Evolutionary conservation across 2,329 filamentous ascomycete genomes (phyloP), one percentile per base, ranked within the genome.

Genomic region (Fusarium sacchari): DNA sequence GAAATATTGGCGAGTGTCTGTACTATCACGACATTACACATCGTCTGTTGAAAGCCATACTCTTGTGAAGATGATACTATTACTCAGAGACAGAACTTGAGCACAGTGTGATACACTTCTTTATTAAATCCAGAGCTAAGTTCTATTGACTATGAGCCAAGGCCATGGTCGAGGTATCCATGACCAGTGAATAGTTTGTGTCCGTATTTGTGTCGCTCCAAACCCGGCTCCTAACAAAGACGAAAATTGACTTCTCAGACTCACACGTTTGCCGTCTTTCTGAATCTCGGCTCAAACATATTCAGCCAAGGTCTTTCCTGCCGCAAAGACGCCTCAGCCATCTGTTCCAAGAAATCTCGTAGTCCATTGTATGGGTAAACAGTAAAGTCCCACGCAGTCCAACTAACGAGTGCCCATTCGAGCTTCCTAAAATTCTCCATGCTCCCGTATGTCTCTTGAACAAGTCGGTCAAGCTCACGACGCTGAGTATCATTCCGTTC

Each of bases 211-310:
- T 17, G 34, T 34, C 34, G 17, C 34, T 7, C 34, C 15, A 36
- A 10, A 36, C 15, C 15, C 9, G 34, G 32, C 32, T 15, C 32
- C 43, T 20, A 14, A 20, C 10, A 12, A 5, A 6, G 20, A 24
- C 24, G 4, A 5, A 20, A 8, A 46, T 32, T 10, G 20, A 22
- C 5, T 44, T 28, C 4, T 26, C 4, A 14, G 18, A 8, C 43
- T 22, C 20, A 28, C 7, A 13, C 12, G 7, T 36, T 28, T 4
- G 40, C 42, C 22, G 28, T 9, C 14, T 14, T 24, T 22, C 65
- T 28, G 22, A 24, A 68, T 8, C 47, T 47, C 12, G 65, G 65
- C 11, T 68, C 65, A 36, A 68, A 68, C 4, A 68, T 42, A 20
- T 55, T 13, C 17, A 43, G 1, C 65, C 64, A 68, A 10, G 43